phyloP scores from a whole-genome alignment of 2,329 filamentous ascomycete genomes.

The Colletotrichum caudatum region DNA sequence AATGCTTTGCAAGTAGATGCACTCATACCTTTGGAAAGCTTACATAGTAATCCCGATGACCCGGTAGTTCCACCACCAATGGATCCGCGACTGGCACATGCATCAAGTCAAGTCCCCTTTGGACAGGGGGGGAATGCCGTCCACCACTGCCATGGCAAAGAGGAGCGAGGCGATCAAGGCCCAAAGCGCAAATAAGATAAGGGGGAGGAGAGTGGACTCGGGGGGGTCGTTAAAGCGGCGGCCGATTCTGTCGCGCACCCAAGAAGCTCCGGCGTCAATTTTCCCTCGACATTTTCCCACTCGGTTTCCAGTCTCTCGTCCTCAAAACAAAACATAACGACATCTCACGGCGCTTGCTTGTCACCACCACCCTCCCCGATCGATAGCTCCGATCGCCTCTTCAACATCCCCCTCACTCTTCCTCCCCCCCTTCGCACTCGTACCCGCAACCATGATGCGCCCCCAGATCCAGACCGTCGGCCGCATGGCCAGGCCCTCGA shows the following conservation, averaged over 20 bases:
- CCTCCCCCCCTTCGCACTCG: no score
- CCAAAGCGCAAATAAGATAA: not conserved
- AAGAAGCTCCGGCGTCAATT: conserved; percentile 29
- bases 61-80: not conserved
- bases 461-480: conserved; percentile 36
- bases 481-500: conserved; percentile 33
- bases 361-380: not conserved
- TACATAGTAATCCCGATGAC: not conserved
- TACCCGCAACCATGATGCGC: conserved; percentile 33
- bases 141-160: not conserved
- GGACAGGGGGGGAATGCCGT: no score
- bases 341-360: conserved; percentile 18
- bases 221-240: conserved; percentile 25
- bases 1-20: not conserved
- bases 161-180: not conserved
- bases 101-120: not conserved
- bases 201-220: no score
- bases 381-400: conserved; percentile 14
- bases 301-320: not conserved
- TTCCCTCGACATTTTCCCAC: conserved; percentile 25
- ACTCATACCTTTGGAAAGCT: no score
- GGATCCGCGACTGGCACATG: not conserved
- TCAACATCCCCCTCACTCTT: not conserved
- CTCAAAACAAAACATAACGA: not conserved
- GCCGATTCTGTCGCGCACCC: conserved; percentile 24